phyloP scores from a whole-genome alignment of 116 monocot genomes.

The Dioscorea cayenensis region DNA sequence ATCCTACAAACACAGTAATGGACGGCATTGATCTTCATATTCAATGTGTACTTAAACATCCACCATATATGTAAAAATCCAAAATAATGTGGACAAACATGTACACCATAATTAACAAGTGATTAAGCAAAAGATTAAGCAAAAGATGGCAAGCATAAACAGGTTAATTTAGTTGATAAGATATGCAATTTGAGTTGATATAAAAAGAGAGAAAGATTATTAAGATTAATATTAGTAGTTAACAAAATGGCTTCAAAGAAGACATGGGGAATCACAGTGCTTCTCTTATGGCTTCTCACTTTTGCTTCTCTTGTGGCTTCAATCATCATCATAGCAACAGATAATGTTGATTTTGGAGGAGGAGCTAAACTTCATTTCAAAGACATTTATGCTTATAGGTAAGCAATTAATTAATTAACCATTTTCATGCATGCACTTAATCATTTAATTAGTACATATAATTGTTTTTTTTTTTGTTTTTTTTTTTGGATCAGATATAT shows the following conservation, averaged over 20 bases:
- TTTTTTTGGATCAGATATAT: background rate
- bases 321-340: background rate
- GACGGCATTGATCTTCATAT: no score
- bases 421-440: background rate
- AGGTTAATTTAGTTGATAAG: no score
- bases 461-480: background rate
- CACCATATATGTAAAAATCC: no score
- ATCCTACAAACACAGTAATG: no score
- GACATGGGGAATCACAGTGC: background rate
- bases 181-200: background rate
- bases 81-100: no score
- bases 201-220: background rate
- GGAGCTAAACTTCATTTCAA: background rate
- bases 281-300: background rate
- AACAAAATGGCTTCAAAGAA: background rate
- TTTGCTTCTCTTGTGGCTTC: background rate
- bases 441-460: background rate
- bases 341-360: background rate
- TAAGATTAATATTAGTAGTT: background rate
- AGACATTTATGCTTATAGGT: background rate
- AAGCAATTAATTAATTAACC: background rate
- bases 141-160: no score
- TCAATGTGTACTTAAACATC: no score
- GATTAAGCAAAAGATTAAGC: no score
- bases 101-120: no score